A percentile compares a stretch with the other conserved stretches of the same genome.
Evolutionary conservation across 2,329 filamentous ascomycete genomes (phyloP).

Genomic region (Ascochyta lentis): DNA sequence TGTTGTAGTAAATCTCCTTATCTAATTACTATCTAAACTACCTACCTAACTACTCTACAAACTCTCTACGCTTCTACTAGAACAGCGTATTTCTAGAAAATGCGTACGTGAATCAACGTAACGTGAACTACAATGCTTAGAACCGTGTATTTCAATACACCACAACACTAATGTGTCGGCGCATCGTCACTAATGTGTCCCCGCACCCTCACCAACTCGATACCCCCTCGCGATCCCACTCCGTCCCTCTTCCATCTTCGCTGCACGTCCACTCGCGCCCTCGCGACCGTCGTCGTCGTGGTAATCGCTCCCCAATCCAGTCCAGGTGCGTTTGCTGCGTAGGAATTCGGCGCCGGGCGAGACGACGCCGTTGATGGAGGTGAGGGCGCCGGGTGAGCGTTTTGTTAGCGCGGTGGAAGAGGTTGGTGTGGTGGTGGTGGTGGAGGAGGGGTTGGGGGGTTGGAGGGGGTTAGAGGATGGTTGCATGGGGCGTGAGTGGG

Average conservation of each 20-base stretch:
- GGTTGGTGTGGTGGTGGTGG: conserved; percentile 11
- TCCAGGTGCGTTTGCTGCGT: conserved; percentile 84
- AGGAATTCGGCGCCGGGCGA: conserved; percentile 92
- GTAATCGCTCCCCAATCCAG: conserved; percentile 88
- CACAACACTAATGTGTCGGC: conserved; percentile 2
- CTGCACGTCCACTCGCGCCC: conserved; percentile 65
- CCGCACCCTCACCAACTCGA: conserved; percentile 66
- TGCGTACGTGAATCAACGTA: no score
- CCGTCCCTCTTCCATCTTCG: conserved; percentile 81
- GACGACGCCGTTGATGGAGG: conserved; percentile 81
- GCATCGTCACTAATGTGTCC: conserved; percentile 26
- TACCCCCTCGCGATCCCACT: conserved; percentile 91
- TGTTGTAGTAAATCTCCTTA: no score
- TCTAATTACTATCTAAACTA: no score
- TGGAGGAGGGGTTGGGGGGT: conserved; percentile 24
- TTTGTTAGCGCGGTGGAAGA: conserved; percentile 65
- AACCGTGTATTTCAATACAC: no score
- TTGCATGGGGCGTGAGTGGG: conserved; percentile 74
- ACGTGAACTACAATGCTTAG: no score
- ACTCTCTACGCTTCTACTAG: no score
- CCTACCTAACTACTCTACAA: no score
- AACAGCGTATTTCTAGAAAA: no score
- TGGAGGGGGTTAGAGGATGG: conserved; percentile 23
- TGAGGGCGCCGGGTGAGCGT: conserved; percentile 72
- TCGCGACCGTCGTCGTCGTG: conserved; percentile 63